phyloP scores from a whole-genome alignment of 2,329 filamentous ascomycete species.

The Nemania sp. region DNA sequence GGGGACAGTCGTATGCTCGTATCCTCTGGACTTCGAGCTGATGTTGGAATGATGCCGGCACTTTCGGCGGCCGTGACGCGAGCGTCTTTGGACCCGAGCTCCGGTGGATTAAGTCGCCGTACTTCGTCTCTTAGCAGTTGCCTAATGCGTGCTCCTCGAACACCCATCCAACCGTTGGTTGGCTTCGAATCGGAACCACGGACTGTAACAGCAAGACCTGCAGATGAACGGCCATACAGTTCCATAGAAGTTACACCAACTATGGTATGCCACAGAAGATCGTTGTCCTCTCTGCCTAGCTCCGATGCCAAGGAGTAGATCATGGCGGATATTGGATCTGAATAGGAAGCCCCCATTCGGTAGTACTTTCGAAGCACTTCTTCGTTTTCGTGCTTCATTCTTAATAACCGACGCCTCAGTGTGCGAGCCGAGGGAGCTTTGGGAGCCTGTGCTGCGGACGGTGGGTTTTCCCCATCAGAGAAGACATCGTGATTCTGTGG shows the following conservation, averaged over 20 bases:
- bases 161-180: constrained; percentile 76
- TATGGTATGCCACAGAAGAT: constrained; percentile 91
- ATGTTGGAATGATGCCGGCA: constrained; percentile 84
- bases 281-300: constrained; percentile 93
- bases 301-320: constrained; percentile 94
- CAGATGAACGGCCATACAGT: constrained; percentile 82
- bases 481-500: constrained; percentile 52
- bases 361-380: constrained; percentile 80
- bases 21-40: constrained; percentile 85
- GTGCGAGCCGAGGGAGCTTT: constrained; percentile 70
- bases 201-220: constrained; percentile 69
- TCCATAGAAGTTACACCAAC: constrained; percentile 95
- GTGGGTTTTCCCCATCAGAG: constrained; percentile 57
- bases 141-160: constrained; percentile 80
- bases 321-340: constrained; percentile 91
- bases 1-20: constrained; percentile 90
- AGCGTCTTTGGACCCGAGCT: constrained; percentile 60
- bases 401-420: constrained; percentile 72
- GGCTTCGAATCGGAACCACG: constrained; percentile 58
- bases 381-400: constrained; percentile 78
- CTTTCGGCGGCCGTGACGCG: constrained; percentile 62
- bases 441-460: constrained; percentile 60
- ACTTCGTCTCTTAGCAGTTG: constrained; percentile 92
- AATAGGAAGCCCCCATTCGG: constrained; percentile 83
- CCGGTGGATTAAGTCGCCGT: constrained; percentile 83